Evolutionary conservation across 768 basidiomycete species (phyloP).

Genomic region (Wakefieldia striispora): DNA sequence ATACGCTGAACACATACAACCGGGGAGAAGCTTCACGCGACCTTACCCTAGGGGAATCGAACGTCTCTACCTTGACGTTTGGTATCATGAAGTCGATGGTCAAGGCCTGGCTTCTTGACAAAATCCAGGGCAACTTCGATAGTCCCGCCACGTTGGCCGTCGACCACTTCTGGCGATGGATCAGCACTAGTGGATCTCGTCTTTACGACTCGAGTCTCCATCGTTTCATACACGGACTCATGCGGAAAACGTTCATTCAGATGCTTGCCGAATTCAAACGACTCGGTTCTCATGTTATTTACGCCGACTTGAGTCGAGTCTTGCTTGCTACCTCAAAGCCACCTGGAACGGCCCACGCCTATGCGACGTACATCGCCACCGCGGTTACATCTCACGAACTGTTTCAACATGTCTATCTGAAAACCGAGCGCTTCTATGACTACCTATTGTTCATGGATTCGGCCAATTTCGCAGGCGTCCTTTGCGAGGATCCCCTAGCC

Average conservation of each 20-base stretch:
- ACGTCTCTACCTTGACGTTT: conserved; percentile 85
- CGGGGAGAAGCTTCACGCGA: conserved; percentile 58
- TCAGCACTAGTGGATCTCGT: conserved; percentile 77
- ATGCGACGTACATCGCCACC: conserved; percentile 91
- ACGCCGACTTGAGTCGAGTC: conserved; percentile 90
- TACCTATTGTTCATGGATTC: conserved; percentile 94
- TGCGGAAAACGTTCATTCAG: conserved; percentile 98
- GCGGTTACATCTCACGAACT: conserved; percentile 94
- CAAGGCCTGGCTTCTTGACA: conserved; percentile 87
- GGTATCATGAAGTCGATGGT: conserved; percentile 83
- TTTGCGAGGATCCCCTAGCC: conserved; percentile 77
- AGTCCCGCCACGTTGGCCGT: conserved; percentile 70
- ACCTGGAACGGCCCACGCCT: conserved; percentile 91
- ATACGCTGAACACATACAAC: conserved; percentile 86
- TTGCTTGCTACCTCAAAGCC: conserved; percentile 94
- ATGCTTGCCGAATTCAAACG: conserved; percentile 95
- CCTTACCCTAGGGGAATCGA: conserved; percentile 84
- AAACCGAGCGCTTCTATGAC: conserved; percentile 89
- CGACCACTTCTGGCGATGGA: conserved; percentile 98
- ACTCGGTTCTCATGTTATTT: conserved; percentile 88
- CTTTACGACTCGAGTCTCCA: conserved; percentile 94
- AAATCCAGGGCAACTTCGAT: conserved; percentile 64
- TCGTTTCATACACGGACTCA: conserved; percentile 89
- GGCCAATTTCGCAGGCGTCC: conserved; percentile 86
- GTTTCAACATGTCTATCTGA: conserved; percentile 89